These are phyloP conservation scores for Ichthyophthirius multifiliis DNA, from an alignment of 169 alveolate species.

Conservation along the genomic window DNA sequence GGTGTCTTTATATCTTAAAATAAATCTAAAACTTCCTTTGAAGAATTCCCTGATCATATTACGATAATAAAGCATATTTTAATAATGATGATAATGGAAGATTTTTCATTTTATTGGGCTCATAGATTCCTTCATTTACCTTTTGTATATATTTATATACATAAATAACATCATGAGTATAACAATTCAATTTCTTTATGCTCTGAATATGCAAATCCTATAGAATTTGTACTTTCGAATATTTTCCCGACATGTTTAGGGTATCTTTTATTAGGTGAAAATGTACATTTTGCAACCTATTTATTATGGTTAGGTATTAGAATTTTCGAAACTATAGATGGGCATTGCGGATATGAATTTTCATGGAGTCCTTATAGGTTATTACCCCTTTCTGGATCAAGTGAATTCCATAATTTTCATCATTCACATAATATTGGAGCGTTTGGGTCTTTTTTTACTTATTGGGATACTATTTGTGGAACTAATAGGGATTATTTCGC, in stretches of 20 bases:
- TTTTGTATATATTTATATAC: constrained; percentile 53
- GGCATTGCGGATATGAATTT: constrained; percentile 55
- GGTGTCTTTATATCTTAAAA: background rate
- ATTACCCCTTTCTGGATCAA: constrained; percentile 32
- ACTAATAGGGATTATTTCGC: constrained; percentile 28
- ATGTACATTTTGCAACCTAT: constrained; percentile 31
- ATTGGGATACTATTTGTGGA: constrained; percentile 42
- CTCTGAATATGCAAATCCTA: constrained; percentile 70
- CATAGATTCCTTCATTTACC: constrained; percentile 73
- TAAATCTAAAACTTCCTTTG: constrained; percentile 1
- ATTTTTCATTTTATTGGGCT: constrained; percentile 55
- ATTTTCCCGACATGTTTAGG: constrained; percentile 55
- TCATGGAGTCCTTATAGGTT: constrained; percentile 46
- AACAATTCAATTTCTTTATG: constrained; percentile 51
- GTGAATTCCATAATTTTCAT: constrained; percentile 43
- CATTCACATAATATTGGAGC: constrained; percentile 58
- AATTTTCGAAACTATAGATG: constrained; percentile 50
- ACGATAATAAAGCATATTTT: constrained; percentile 37
- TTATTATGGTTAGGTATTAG: constrained; percentile 29
- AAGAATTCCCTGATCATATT: constrained; percentile 42
- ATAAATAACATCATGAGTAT: constrained; percentile 71
- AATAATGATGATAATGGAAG: constrained; percentile 70
- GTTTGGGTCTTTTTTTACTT: constrained; percentile 43
- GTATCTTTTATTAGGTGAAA: constrained; percentile 38
- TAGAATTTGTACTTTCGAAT: constrained; percentile 57